Conservation (phyloP, 352 stramenopile genomes). For the Phytopythium litorale region DNA sequence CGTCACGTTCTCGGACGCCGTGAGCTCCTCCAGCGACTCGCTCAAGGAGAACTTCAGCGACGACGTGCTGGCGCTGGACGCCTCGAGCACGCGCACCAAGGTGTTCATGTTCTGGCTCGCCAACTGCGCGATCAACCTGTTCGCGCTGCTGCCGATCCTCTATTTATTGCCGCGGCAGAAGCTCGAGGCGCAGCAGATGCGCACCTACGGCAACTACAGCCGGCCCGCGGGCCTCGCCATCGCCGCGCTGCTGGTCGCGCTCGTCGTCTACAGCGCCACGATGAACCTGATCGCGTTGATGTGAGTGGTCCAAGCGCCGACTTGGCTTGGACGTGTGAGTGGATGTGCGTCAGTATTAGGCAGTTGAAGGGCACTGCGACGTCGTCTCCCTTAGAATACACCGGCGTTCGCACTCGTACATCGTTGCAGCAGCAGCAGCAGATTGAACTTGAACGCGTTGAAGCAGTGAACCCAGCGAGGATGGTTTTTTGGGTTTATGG, state of each 20-base stretch:
- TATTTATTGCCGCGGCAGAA: conserved; percentile 70
- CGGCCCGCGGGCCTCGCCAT: conserved; percentile 35
- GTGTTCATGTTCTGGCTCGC: conserved; percentile 40
- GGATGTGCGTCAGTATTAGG: background rate
- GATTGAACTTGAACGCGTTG: background rate
- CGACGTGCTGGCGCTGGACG: conserved; percentile 25
- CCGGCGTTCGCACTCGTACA: background rate
- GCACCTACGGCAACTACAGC: conserved; percentile 45
- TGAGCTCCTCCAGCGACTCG: conserved; percentile 40
- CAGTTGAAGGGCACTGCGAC: background rate
- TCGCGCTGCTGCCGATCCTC: conserved; percentile 48
- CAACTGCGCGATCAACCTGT: conserved; percentile 46
- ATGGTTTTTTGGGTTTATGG: too few relatives aligned
- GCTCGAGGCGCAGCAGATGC: conserved; percentile 60
- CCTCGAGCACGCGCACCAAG: conserved; percentile 22
- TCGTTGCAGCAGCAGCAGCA: too few relatives aligned
- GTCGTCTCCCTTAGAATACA: background rate
- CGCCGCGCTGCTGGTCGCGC: conserved; percentile 31
- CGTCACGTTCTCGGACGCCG: conserved; percentile 51
- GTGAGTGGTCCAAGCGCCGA: background rate
- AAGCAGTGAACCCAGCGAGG: background rate
- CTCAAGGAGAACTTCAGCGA: conserved; percentile 36
- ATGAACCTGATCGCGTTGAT: conserved; percentile 37
- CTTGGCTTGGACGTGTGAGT: background rate
- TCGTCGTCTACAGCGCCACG: conserved; percentile 33